Evolutionary conservation across 1,284 basidiomycete species (phyloP), one percentile per base, ranked within the genome.

Genomic region (Porphyrellus sp.): DNA sequence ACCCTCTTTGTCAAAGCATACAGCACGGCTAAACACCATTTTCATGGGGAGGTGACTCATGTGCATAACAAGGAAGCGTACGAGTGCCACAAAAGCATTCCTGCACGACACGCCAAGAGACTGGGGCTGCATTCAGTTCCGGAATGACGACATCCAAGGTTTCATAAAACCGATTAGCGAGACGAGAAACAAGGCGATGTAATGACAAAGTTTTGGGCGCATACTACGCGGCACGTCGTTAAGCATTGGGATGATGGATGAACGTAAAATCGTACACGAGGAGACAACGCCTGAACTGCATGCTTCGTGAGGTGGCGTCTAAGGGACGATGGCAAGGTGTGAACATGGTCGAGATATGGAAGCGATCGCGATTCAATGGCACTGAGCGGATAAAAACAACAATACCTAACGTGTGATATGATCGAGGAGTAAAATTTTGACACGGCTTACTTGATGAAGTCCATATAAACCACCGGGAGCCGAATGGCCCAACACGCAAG

Each of bases 311-410:
- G 77, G 68, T 89, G 88, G 31, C 69, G 65, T 4, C 77, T 76
- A 77, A 96, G 81, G 7, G 75, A 74, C 18, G 62, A 56, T 0
- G 93, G 91, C 2, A 97, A 72, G 30, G 81, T 65, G 16, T 81
- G 78, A 25, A 84, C 70, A 31, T 84, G 80, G 61, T 94, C 87
- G 42, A 98, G 76, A 71, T 93, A 97, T 0, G 93, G 93, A 34
- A 98, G 74, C 28, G 82, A 74, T 63, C 88, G 86, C 21, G 74
- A 73, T 59, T 92, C 86, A 41, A 94, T 82, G 50, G 85, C 70
- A 47, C 89, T 92, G 31, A 12, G 51, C 39, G 15, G 27, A 27
- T 27, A 7, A 37, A 23, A 13, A 43, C 62, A 59, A 33, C 34
- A 39, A 46, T 44, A 41, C 33, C 15, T 49, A 44, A 31, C 41